Percentiles rank a stretch among this genome's conserved stretches.
Evolutionary conservation across 1,284 basidiomycete genomes (phyloP).

Genomic region (Mycena citricolor): DNA sequence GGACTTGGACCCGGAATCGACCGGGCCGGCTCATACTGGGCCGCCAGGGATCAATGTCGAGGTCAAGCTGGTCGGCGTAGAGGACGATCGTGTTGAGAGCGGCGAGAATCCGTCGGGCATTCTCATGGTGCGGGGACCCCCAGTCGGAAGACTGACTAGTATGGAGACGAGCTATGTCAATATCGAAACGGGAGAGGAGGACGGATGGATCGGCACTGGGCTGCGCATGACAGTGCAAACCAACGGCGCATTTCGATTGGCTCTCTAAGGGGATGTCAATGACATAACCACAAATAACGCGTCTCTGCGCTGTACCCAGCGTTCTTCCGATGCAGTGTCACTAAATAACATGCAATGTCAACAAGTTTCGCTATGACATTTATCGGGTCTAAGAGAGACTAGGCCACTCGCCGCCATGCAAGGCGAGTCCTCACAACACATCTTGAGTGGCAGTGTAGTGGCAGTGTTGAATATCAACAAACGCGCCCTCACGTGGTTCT

Average conservation of each 20-base stretch:
- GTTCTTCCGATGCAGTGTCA: too few relatives aligned
- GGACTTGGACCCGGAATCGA: conserved; percentile 45
- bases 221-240: conserved; percentile 50
- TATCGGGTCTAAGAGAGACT: too few relatives aligned
- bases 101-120: conserved; percentile 58
- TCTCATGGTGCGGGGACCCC: conserved; percentile 48
- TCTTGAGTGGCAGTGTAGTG: too few relatives aligned
- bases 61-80: conserved; percentile 62
- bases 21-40: conserved; percentile 57
- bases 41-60: conserved; percentile 76
- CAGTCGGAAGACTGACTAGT: conserved; percentile 50
- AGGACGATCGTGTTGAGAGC: conserved; percentile 59
- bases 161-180: conserved; percentile 42
- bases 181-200: conserved; percentile 37
- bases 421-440: too few relatives aligned
- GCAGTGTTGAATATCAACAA: too few relatives aligned
- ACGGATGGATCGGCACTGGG: conserved; percentile 52
- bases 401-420: too few relatives aligned
- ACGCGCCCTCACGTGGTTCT: too few relatives aligned
- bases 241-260: conserved; percentile 55
- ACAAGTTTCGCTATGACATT: too few relatives aligned
- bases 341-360: too few relatives aligned
- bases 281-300: too few relatives aligned
- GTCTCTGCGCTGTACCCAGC: too few relatives aligned
- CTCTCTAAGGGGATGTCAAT: conserved; percentile 45